These are phyloP conservation scores for Pyrrhoderma lamaoense DNA, from an alignment of 1,284 basidiomycete species.

Conservation along the genomic window DNA sequence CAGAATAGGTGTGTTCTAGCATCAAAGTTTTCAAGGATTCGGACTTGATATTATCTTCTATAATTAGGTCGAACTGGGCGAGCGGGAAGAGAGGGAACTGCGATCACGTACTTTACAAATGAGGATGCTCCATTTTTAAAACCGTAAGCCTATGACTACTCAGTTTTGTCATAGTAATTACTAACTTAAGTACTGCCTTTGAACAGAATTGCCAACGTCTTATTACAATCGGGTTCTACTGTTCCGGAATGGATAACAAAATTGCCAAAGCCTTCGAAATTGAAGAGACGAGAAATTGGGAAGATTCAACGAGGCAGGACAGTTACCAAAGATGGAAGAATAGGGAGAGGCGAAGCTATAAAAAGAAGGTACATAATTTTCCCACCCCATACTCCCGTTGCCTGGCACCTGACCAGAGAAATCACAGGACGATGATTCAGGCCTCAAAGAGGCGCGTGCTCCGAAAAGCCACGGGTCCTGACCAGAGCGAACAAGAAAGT, in stretches of 20 bases:
- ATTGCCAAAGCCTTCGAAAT: slow-evolving; percentile 82
- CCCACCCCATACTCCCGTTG: background rate
- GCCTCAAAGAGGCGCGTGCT: slow-evolving; percentile 57
- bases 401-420: background rate
- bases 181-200: too few relatives aligned
- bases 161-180: slow-evolving; percentile 8
- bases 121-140: slow-evolving; percentile 90
- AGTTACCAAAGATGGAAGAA: slow-evolving; percentile 66
- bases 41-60: slow-evolving; percentile 11
- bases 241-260: slow-evolving; percentile 90
- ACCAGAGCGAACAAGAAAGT: background rate
- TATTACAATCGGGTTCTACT: slow-evolving; percentile 80
- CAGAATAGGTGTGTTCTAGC: slow-evolving; percentile 67
- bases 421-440: slow-evolving; percentile 61
- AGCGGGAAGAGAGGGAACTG: slow-evolving; percentile 85
- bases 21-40: background rate
- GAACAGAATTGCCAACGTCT: slow-evolving; percentile 90
- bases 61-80: slow-evolving; percentile 80
- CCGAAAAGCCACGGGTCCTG: background rate
- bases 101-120: slow-evolving; percentile 93
- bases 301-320: slow-evolving; percentile 73
- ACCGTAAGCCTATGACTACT: slow-evolving; percentile 48
- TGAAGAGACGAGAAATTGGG: slow-evolving; percentile 81
- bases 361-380: slow-evolving; percentile 66
- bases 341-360: slow-evolving; percentile 65